These are phyloP conservation scores for Mercurialis annua DNA, from an alignment of 345 rosid species.

Conservation along the genomic window DNA sequence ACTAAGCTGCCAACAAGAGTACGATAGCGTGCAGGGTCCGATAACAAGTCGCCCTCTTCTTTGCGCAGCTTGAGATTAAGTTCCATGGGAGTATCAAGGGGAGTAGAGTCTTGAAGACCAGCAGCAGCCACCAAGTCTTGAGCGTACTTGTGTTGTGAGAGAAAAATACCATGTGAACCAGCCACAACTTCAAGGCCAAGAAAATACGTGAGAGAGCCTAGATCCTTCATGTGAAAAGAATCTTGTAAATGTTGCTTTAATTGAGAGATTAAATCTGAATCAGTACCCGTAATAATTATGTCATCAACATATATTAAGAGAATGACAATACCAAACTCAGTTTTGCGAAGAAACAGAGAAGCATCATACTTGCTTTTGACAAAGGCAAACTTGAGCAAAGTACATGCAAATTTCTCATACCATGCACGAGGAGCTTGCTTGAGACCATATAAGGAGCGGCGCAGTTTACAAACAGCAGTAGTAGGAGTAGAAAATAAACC, in stretches of 20 bases:
- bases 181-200: neutral
- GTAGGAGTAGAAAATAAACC: neutral
- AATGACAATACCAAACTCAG: neutral
- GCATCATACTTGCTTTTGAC: neutral
- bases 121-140: neutral
- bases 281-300: neutral
- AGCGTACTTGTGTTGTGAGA: neutral
- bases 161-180: neutral
- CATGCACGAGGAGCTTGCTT: conserved; percentile 7
- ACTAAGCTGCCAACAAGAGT: neutral
- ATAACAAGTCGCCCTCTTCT: neutral
- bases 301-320: neutral
- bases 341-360: neutral
- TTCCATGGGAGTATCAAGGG: neutral
- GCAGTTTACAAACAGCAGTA: neutral
- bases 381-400: neutral
- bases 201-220: conserved; percentile 1
- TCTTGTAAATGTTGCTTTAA: neutral
- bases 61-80: neutral
- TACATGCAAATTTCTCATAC: conserved; percentile 3
- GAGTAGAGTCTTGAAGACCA: neutral
- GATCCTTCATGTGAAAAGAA: conserved; percentile 7
- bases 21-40: neutral
- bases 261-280: neutral
- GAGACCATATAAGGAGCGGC: neutral